Evolutionary conservation across 805 yeast species (phyloP), one percentile per base, ranked within the genome.

Genomic region (Metahyphopichia silvanorum): DNA sequence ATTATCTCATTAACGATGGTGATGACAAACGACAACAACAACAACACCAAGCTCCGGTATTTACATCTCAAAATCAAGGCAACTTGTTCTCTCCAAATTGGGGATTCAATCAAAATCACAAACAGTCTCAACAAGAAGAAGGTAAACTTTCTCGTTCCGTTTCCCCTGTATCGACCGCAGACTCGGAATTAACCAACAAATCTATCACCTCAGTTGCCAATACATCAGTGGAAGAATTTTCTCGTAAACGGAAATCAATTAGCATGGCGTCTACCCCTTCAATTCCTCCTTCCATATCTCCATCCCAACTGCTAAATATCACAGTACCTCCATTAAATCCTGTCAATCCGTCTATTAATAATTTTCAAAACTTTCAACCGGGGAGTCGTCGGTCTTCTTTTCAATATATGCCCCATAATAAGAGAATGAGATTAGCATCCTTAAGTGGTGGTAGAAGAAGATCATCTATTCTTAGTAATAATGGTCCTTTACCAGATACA

Each of bases 401-500:
- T 49, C 76, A 71, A 30, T 78, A 78, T 46, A 63, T 77, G 47
- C 69, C 78, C 1, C 77, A 71, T 40, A 73, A 69, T 29, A 74
- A 74, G 40, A 61, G 86, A 47, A 47, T 74, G 31, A 60, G 78
- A 39, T 50, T 79, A 18, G 67, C 71, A 5, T 60, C 55, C 21
- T 46, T 76, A 14, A 57, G 66, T 22, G 67, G 70, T 12, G 47
- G 60, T 4, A 56, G 72, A 36, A 61, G 86, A 34, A 60, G 79
- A 33, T 76, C 86, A 0, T 78, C 86, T 0, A 61, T 77, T 3
- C 53, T 81, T 29, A 67, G 71, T 15, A 66, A 71, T 28, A 47
- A 51, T 21, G 79, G 82, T 4, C 75, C 79, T 1, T 56, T 83
- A 20, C 80, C 87, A 0, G 89, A 82, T 51, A 59, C 74, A 13